Evolutionary conservation across 1,284 basidiomycete genomes (phyloP).

Genomic region (Gomphus bonarii): DNA sequence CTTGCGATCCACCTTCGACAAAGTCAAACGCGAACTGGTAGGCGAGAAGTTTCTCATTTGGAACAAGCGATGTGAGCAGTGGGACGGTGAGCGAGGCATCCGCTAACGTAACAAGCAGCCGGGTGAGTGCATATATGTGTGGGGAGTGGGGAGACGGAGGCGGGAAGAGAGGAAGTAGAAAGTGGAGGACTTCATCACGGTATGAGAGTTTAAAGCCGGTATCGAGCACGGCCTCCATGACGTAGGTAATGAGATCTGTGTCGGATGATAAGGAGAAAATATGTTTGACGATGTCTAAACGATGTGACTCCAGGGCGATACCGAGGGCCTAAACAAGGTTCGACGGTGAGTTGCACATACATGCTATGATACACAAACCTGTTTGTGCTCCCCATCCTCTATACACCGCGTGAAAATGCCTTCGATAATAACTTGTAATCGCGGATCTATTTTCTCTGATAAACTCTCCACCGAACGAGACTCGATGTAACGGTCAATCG

Average conservation of each 20-base stretch:
- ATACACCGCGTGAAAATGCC: slow-evolving; percentile 79
- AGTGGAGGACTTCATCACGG: slow-evolving; percentile 76
- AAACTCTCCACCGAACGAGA: slow-evolving; percentile 41
- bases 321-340: slow-evolving; percentile 67
- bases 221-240: slow-evolving; percentile 83
- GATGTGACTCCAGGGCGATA: slow-evolving; percentile 82
- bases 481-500: slow-evolving; percentile 84
- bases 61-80: slow-evolving; percentile 61
- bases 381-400: slow-evolving; percentile 79
- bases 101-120: slow-evolving; percentile 81
- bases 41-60: slow-evolving; percentile 64
- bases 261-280: slow-evolving; percentile 70
- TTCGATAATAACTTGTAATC: slow-evolving; percentile 77
- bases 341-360: not conserved
- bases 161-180: slow-evolving; percentile 78
- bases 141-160: slow-evolving; percentile 61
- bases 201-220: slow-evolving; percentile 73
- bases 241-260: slow-evolving; percentile 73
- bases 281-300: slow-evolving; percentile 74
- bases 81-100: slow-evolving; percentile 65
- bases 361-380: slow-evolving; percentile 39
- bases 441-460: slow-evolving; percentile 59
- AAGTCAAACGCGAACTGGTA: slow-evolving; percentile 94
- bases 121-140: slow-evolving; percentile 69
- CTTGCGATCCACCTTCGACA: slow-evolving; percentile 85